These are phyloP conservation scores for Boletus edulis DNA, from an alignment of 768 basidiomycete genomes.

Conservation along the genomic window DNA sequence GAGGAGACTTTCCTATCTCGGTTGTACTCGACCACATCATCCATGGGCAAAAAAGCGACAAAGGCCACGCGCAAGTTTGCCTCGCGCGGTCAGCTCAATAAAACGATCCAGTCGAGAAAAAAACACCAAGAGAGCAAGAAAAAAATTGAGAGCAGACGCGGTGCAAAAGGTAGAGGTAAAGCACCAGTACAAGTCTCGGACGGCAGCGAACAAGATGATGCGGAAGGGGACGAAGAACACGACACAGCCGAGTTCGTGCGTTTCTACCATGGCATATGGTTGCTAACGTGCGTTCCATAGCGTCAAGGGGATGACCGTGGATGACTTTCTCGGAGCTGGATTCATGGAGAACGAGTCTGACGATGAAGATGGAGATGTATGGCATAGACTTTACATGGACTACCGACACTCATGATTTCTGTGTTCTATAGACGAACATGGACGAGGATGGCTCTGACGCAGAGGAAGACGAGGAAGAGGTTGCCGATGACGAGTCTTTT, in stretches of 20 bases:
- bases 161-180: conserved; percentile 38
- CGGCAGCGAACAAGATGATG: conserved; percentile 28
- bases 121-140: conserved; percentile 77
- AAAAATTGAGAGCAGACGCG: conserved; percentile 62
- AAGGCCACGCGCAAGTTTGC: conserved; percentile 81
- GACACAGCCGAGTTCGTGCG: conserved; percentile 11
- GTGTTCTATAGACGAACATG: conserved; percentile 18
- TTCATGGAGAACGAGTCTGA: conserved; percentile 69
- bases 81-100: conserved; percentile 83
- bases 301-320: conserved; percentile 59
- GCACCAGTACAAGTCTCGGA: conserved; percentile 27
- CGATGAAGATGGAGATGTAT: conserved; percentile 39
- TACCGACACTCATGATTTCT: conserved; percentile 3
- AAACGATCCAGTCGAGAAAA: conserved; percentile 78
- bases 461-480: conserved; percentile 44
- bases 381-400: conserved; percentile 8
- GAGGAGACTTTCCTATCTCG: conserved; percentile 19
- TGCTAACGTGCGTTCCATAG: conserved; percentile 7
- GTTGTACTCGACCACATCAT: not conserved
- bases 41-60: conserved; percentile 56
- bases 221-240: conserved; percentile 2
- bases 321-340: conserved; percentile 68
- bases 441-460: conserved; percentile 31
- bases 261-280: not conserved
- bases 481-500: conserved; percentile 62